These are phyloP conservation scores for Extremus antarcticus DNA, from an alignment of 495 filamentous ascomycete species.

Conservation along the genomic window DNA sequence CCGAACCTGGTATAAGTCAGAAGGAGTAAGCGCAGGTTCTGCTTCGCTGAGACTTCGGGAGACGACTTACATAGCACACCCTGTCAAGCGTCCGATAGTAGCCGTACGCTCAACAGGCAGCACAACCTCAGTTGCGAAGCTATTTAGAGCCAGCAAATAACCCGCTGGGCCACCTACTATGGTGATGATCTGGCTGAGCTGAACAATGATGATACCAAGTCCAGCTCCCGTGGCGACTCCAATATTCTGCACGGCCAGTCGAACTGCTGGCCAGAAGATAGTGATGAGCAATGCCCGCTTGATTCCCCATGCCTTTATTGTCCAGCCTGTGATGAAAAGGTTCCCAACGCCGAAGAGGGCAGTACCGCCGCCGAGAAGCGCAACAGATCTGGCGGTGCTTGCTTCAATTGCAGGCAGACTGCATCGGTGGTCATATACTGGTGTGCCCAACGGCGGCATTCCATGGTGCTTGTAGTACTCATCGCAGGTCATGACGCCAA, in stretches of 20 bases:
- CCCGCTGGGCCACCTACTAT: constrained; percentile 47
- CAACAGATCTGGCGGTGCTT: constrained; percentile 42
- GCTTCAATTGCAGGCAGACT: constrained; percentile 40
- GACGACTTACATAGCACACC: constrained; percentile 35
- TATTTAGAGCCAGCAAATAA: constrained; percentile 46
- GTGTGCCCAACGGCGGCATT: constrained; percentile 22
- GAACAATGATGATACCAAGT: constrained; percentile 44
- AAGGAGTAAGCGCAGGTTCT: too few species aligned
- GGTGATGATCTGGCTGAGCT: constrained; percentile 44
- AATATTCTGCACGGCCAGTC: constrained; percentile 43
- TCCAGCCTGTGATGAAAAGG: constrained; percentile 47
- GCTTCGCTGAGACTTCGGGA: too few species aligned
- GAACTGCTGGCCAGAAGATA: constrained; percentile 41
- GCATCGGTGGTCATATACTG: constrained; percentile 31
- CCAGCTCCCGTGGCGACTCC: constrained; percentile 41
- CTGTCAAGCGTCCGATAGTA: constrained; percentile 43
- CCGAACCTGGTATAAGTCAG: too few species aligned
- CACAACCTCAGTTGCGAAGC: constrained; percentile 41
- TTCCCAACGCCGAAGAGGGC: constrained; percentile 40
- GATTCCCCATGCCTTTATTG: constrained; percentile 44
- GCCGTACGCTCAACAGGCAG: constrained; percentile 39
- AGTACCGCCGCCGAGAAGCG: constrained; percentile 39
- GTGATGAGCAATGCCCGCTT: constrained; percentile 41
- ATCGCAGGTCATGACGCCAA: constrained; percentile 49
- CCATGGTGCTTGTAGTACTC: constrained; percentile 42